Percentiles rank a stretch among this genome's conserved stretches.
Conservation (phyloP, 129 eudicot species). For the Smallanthus sonchifolius region DNA sequence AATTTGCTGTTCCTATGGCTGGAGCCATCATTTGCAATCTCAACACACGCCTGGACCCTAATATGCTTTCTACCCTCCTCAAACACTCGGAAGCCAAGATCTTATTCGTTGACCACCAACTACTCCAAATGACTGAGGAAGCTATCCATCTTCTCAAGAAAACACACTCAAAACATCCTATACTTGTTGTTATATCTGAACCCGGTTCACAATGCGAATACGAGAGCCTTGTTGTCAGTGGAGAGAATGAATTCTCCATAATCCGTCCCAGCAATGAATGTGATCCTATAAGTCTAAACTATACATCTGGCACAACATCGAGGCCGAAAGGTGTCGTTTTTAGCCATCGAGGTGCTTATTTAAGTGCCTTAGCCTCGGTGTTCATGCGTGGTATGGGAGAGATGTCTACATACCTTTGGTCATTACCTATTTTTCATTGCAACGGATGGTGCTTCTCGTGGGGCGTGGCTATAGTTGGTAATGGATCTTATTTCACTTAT, state of each 20-base stretch:
- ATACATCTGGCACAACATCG: too few species aligned
- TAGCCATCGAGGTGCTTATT: too few species aligned
- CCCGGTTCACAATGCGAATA: conserved; percentile 13
- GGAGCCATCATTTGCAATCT: conserved; percentile 36
- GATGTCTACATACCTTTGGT: conserved; percentile 39
- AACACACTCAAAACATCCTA: conserved; percentile 8
- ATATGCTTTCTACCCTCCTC: conserved; percentile 32
- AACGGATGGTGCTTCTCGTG: conserved; percentile 45
- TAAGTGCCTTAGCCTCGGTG: conserved; percentile 22
- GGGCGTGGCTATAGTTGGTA: conserved; percentile 35
- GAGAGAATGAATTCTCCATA: too few species aligned
- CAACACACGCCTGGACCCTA: conserved; percentile 32
- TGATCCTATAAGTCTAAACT: too few species aligned
- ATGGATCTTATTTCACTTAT: background rate
- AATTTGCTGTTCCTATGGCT: too few species aligned
- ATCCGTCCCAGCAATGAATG: too few species aligned
- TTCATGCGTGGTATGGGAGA: conserved; percentile 25
- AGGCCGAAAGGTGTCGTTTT: too few species aligned
- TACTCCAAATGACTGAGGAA: conserved; percentile 10
- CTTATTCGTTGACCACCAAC: conserved; percentile 35
- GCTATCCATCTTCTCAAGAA: conserved; percentile 11
- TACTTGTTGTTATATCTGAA: conserved; percentile 28
- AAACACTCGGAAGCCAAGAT: conserved; percentile 46
- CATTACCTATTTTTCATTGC: conserved; percentile 51
- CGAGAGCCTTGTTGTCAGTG: conserved; percentile 27